These are phyloP conservation scores for Saitozyma sp. DNA, from an alignment of 768 basidiomycete species.

Conservation along the genomic window DNA sequence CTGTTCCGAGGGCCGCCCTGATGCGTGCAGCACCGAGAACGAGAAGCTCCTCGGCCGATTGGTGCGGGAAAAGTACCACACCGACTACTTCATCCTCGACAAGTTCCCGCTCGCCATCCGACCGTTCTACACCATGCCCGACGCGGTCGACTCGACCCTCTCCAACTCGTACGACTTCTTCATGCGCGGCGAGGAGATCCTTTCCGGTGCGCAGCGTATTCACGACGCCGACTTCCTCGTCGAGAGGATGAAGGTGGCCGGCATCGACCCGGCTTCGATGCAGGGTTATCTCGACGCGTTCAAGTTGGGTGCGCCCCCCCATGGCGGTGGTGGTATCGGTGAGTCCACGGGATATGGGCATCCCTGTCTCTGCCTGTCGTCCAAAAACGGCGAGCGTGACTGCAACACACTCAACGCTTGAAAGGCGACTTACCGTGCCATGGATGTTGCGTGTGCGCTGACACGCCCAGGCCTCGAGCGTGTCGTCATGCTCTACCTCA, in stretches of 20 bases:
- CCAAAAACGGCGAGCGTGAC: neutral
- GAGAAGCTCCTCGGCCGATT: conserved; percentile 89
- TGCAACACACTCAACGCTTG: too few relatives aligned
- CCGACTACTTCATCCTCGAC: conserved; percentile 98
- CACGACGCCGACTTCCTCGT: conserved; percentile 81
- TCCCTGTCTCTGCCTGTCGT: neutral
- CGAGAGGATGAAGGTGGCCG: conserved; percentile 80
- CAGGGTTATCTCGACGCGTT: conserved; percentile 90
- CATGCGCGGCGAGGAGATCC: conserved; percentile 98
- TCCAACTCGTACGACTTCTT: conserved; percentile 99
- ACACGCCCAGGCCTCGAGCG: conserved; percentile 67
- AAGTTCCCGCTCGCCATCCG: conserved; percentile 95
- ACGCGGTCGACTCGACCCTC: conserved; percentile 82
- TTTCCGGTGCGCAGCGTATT: conserved; percentile 96
- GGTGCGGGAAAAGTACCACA: conserved; percentile 89
- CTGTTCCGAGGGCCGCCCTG: neutral
- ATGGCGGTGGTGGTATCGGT: conserved; percentile 94
- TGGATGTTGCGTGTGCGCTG: neutral
- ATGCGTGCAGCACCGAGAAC: conserved; percentile 75
- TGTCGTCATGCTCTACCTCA: conserved; percentile 95
- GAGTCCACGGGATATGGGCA: conserved; percentile 14
- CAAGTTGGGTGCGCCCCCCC: conserved; percentile 89
- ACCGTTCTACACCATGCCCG: conserved; percentile 99
- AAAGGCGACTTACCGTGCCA: too few relatives aligned
- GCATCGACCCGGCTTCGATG: conserved; percentile 90